Evolutionary conservation across 78 protist genomes (phyloP), one percentile per base, ranked within the genome.

Genomic region (Anaeramoeba ignava): DNA sequence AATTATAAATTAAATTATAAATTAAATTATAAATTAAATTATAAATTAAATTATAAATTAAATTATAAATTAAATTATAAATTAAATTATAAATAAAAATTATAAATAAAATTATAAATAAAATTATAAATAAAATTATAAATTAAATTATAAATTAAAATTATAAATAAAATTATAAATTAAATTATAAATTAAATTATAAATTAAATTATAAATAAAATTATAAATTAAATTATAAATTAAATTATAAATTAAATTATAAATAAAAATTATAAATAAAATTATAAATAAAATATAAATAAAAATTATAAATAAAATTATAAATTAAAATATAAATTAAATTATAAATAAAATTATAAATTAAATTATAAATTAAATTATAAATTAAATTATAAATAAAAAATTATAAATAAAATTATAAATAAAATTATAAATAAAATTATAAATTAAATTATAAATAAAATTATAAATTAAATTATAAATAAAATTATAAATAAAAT

Each of bases 241-340:
- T 33, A n/a, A n/a, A 68, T n/a, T 68, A 33, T n/a, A 68, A 68
- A n/a, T n/a, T n/a, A 33, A 33, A 68, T 68, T 68, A n/a, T n/a
- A 68, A n/a, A 33, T 68, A 33, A n/a, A n/a, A n/a, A 68, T 68
- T 33, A 68, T 68, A 33, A n/a, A n/a, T 68, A n/a, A 68, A n/a
- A 68, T 68, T 68, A n/a, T 33, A 68, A 68, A 68, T 33, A 68
- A 68, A 68, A 68, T 68, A n/a, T 68, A 68, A 68, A 68, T 68
- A n/a, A 68, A 68, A 68, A 33, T n/a, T n/a, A n/a, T 33, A 33
- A 68, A 68, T n/a, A n/a, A 68, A 68, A 33, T n/a, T 33, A 68
- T n/a, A 68, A n/a, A 68, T 33, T n/a, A 68, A 68, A n/a, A 68
- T 33, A 68, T 33, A 68, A 33, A 68, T n/a, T 68, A n/a, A 68